phyloP scores from a whole-genome alignment of 495 filamentous ascomycete species.

The Clavariopsis aquatica region DNA sequence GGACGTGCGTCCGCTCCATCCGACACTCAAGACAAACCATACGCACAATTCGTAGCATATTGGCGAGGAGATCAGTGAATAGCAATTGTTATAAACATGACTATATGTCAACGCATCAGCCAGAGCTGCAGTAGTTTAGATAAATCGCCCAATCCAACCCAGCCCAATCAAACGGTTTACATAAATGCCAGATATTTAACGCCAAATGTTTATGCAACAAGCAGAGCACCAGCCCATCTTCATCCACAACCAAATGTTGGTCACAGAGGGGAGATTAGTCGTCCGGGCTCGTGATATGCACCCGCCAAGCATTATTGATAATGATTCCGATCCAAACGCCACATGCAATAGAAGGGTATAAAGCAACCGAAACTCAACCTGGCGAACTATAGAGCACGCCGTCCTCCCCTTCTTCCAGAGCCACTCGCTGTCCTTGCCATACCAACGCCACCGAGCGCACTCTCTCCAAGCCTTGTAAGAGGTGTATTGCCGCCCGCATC shows the following conservation, averaged over 20 bases:
- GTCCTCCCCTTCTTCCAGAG: constrained; percentile 5
- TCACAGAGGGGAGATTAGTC: neutral
- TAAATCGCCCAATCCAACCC: neutral
- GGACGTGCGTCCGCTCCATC: no score
- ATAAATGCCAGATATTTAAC: neutral
- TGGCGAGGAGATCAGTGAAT: neutral
- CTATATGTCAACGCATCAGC: neutral
- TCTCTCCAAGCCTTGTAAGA: constrained; percentile 1
- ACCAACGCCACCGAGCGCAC: constrained; percentile 2
- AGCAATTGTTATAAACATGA: neutral
- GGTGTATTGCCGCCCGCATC: constrained; percentile 32
- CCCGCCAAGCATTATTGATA: neutral
- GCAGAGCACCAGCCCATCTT: neutral
- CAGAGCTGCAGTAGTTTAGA: no score
- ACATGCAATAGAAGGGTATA: neutral
- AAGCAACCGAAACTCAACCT: neutral
- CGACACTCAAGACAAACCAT: no score
- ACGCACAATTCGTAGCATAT: no score
- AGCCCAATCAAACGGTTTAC: neutral
- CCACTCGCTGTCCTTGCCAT: constrained; percentile 28
- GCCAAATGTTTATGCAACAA: neutral
- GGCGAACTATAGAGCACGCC: neutral
- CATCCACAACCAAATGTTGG: no score
- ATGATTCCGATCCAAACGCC: neutral
- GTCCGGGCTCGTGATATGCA: neutral